Base-by-base conservation (phyloP, 2,329 filamentous ascomycete species). In the Calonectria crousiana region DNA sequence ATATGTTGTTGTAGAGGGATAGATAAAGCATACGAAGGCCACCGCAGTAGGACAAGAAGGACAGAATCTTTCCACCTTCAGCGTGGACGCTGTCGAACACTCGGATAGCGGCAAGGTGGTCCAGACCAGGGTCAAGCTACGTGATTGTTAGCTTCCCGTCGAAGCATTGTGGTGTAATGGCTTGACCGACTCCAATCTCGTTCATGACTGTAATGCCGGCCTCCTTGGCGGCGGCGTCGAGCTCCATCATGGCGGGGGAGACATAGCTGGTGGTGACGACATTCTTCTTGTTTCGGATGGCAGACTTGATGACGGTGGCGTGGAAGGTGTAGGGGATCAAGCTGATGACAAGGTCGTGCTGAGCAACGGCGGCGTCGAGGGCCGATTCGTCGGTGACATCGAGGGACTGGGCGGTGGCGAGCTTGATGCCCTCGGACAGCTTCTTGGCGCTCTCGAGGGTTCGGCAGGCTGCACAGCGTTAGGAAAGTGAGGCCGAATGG, bases 181-280 rank as follows among this genome's bases (percentile, higher is more conserved):
- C 44, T 9, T 30, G 20, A 81, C 87, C 86, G 74, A 94, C 83
- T 76, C 95, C 95, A 83, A 98, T 97, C 90, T 98, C 96, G 87
- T 98, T 98, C 94, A 98, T 96, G 83, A 98, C 96, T 14, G 95
- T 98, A 84, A 98, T 98, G 75, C 95, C 96, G 23, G 96, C 96
- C 76, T 93, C 94, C 90, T 98, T 98, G 84, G 91, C 92, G 80
- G 93, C 88, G 81, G 92, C 89, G 82, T 98, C 94, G 66, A 98
- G 92, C 88, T 96, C 96, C 87, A 93, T 86, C 95, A 98, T 98
- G 78, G 95, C 95, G 4, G 95, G 95, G 6, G 95, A 97, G 79
- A 98, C 94, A 84, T 98, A 98, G 78, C 92, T 95, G 36, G 96
- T 98, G 73, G 96, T 98, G 82, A 98, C 96, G 75, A 98, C 95